Base-by-base conservation (phyloP, 2,329 filamentous ascomycete genomes). In the Stromatinia cepivora region DNA sequence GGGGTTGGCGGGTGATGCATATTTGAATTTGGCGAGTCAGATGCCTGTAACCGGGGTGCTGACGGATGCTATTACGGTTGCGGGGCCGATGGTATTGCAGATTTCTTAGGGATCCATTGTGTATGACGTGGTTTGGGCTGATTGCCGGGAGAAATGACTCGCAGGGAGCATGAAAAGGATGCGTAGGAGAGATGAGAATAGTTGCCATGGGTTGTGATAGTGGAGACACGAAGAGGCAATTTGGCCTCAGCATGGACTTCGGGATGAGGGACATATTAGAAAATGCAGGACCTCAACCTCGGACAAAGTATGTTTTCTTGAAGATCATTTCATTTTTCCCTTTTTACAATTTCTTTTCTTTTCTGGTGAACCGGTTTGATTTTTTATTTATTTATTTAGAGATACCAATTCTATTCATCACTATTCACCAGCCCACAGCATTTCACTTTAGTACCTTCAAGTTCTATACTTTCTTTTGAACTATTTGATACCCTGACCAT, bases 1-100 rank as follows among this genome's bases (percentile, higher is more conserved):
- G 75, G 84, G 84, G 76, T 79, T 92, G 56, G 82, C 83, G 11
- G 90, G 90, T 59, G 82, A 91, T 72, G 86, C 87, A 63, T 92
- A 91, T 80, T 84, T 92, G 75, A 87, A 88, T 75, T 82, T 92
- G 73, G 86, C 89, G 68, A 90, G 78, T 75, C 77, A 78, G 42
- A 82, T 80, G 2, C 86, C 86, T 25, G 76, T 83, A 42, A 81
- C 80, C 31, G 86, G 85, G 48, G 78, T 82, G 50, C 77, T 90
- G 71, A 85, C 84, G 3, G 88, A 91, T 79, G 85, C 84, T 67
- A 88, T 89, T 74, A 87, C 88, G 61, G 81, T 92, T 73, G 89
- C 90, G 74, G 90, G 88, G 1, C 86, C 87, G 61, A 84, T 88
- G 81, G 84, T 87, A 66, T 80, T 89, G 78, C 69, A 70, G n/a